Evolutionary conservation across 208 protist genomes (phyloP).

Genomic region (Trypanosoma lewisi): DNA sequence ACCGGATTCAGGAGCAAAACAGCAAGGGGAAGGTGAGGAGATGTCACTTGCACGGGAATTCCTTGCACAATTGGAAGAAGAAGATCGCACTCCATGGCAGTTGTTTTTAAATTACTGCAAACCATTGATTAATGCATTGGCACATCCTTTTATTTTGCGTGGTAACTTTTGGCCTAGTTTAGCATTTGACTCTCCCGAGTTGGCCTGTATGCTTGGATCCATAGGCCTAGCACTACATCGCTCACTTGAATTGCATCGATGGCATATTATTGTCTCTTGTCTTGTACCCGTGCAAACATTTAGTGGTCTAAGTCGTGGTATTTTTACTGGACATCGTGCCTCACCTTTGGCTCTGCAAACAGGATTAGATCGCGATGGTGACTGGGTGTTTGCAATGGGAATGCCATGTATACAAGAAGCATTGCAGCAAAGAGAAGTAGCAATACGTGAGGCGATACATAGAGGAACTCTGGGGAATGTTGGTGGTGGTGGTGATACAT

Average conservation of each 20-base stretch:
- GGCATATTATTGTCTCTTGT: constrained; percentile 82
- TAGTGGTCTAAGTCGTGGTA: constrained; percentile 71
- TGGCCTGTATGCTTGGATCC: constrained; percentile 66
- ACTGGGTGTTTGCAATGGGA: constrained; percentile 47
- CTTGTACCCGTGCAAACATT: constrained; percentile 81
- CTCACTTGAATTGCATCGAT: constrained; percentile 82
- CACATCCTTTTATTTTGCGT: constrained; percentile 80
- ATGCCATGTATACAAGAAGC: constrained; percentile 29
- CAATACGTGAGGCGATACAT: constrained; percentile 30
- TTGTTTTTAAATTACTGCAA: constrained; percentile 84
- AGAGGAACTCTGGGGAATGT: constrained; percentile 8
- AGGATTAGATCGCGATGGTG: constrained; percentile 56
- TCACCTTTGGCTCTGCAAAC: constrained; percentile 54
- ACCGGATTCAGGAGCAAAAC: background rate
- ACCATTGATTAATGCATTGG: constrained; percentile 67
- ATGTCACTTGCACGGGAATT: constrained; percentile 7
- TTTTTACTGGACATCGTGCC: constrained; percentile 78
- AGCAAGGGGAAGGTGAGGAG: constrained; percentile 37
- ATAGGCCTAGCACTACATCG: constrained; percentile 78
- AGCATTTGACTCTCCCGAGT: constrained; percentile 79
- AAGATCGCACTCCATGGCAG: constrained; percentile 86
- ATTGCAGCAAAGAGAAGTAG: constrained; percentile 25
- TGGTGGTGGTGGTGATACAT: background rate
- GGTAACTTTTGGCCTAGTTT: constrained; percentile 88
- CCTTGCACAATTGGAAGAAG: constrained; percentile 62